Conservation (phyloP, 768 basidiomycete species). For the Pilatotrama ljubarskyi region DNA sequence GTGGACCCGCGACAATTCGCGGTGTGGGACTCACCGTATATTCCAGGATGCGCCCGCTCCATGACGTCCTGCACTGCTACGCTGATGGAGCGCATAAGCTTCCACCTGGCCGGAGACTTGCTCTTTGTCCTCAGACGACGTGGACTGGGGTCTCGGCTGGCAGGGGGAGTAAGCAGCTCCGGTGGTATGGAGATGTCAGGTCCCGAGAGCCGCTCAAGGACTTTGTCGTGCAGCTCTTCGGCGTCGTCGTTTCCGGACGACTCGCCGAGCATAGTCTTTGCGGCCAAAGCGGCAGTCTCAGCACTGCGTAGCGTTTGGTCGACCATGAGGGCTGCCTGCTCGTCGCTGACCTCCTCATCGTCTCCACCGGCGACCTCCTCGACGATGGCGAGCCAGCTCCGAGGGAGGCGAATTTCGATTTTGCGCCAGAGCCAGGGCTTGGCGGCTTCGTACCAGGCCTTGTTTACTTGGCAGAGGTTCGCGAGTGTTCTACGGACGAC, state of each 20-base stretch:
- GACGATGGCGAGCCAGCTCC: slow-evolving; percentile 81
- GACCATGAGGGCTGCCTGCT: slow-evolving; percentile 64
- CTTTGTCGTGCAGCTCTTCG: slow-evolving; percentile 56
- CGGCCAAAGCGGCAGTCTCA: slow-evolving; percentile 59
- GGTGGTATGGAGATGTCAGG: slow-evolving; percentile 73
- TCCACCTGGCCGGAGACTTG: slow-evolving; percentile 82
- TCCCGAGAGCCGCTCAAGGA: slow-evolving; percentile 54
- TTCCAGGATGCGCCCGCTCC: slow-evolving; percentile 59
- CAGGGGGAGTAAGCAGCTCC: slow-evolving; percentile 76
- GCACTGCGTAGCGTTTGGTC: slow-evolving; percentile 68
- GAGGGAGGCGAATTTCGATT: slow-evolving; percentile 79
- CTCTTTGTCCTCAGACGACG: slow-evolving; percentile 73
- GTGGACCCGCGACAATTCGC: background rate
- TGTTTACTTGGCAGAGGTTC: slow-evolving; percentile 75
- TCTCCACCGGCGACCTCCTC: slow-evolving; percentile 78
- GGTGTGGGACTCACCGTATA: slow-evolving; percentile 58
- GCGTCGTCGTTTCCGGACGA: slow-evolving; percentile 41
- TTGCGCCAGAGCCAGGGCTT: slow-evolving; percentile 87
- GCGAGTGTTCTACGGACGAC: slow-evolving; percentile 64
- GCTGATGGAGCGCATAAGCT: slow-evolving; percentile 74
- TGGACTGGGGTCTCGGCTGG: slow-evolving; percentile 83
- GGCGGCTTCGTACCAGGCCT: slow-evolving; percentile 78
- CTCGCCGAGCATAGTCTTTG: slow-evolving; percentile 36
- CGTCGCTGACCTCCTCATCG: slow-evolving; percentile 44
- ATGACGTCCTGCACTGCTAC: slow-evolving; percentile 75